phyloP scores from a whole-genome alignment of 257 asterid species.

The Scutellaria minor region DNA sequence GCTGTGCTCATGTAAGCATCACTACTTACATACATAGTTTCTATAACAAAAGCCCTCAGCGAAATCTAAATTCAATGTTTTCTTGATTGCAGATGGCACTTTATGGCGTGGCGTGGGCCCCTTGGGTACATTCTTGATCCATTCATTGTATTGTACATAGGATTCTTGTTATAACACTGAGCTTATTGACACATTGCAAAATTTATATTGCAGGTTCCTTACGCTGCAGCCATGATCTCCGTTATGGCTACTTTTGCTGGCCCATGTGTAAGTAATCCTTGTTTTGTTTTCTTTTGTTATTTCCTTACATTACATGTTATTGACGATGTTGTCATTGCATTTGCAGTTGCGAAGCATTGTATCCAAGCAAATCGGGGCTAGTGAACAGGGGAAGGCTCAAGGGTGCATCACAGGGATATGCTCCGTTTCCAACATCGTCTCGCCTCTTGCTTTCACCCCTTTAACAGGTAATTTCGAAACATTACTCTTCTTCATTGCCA shows the following conservation, averaged over 20 bases:
- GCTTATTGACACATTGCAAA: background rate
- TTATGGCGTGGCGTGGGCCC: slow-evolving; percentile 88
- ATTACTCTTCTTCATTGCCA: background rate
- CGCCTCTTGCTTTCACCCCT: slow-evolving; percentile 88
- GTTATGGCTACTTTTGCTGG: slow-evolving; percentile 61
- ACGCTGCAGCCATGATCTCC: slow-evolving; percentile 67
- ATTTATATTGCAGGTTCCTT: slow-evolving; percentile 67
- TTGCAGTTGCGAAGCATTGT: slow-evolving; percentile 87
- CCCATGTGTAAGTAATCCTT: slow-evolving; percentile 69
- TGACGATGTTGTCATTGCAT: background rate
- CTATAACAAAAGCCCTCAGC: background rate
- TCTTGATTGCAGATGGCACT: slow-evolving; percentile 68
- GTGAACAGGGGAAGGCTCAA: slow-evolving; percentile 95
- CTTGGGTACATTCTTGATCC: slow-evolving; percentile 62
- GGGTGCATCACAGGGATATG: slow-evolving; percentile 87
- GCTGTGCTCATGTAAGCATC: slow-evolving; percentile 57
- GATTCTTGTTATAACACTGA: background rate
- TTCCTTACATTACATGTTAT: background rate
- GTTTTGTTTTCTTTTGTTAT: background rate
- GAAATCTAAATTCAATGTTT: background rate
- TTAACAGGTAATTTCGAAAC: slow-evolving; percentile 55
- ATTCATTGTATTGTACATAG: background rate
- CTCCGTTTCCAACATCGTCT: slow-evolving; percentile 70
- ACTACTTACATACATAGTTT: background rate
- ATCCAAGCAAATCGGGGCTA: slow-evolving; percentile 86